phyloP scores from a whole-genome alignment of 2,329 filamentous ascomycete species.

The Alternaria sp. region DNA sequence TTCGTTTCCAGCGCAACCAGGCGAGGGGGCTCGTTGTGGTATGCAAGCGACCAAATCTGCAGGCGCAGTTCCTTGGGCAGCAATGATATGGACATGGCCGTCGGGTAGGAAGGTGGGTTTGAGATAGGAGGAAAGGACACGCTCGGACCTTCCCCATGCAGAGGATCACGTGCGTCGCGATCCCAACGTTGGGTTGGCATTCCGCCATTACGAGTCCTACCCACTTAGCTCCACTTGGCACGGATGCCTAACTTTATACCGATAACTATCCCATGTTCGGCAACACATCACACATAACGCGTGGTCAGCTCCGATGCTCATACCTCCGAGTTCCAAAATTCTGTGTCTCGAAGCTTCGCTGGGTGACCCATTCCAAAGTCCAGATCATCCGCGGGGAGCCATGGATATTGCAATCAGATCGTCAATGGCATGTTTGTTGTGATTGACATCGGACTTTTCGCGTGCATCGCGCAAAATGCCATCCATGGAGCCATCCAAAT shows the following conservation, averaged over 20 bases:
- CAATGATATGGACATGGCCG: constrained; percentile 23
- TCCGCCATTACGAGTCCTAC: constrained; percentile 11
- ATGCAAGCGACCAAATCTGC: constrained; percentile 28
- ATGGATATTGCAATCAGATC: neutral
- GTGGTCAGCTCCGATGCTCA: neutral
- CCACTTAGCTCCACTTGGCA: constrained; percentile 13
- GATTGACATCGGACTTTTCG: neutral
- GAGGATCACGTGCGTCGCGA: constrained; percentile 3
- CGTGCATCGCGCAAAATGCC: constrained; percentile 3
- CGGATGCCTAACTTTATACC: constrained; percentile 11
- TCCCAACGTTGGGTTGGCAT: neutral
- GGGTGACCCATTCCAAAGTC: neutral
- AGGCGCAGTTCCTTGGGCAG: constrained; percentile 34
- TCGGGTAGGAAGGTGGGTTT: neutral
- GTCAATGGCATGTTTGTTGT: neutral
- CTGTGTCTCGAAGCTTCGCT: constrained; percentile 5
- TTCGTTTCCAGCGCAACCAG: constrained; percentile 24
- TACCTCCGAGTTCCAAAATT: neutral
- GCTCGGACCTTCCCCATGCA: constrained; percentile 1
- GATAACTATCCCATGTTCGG: constrained; percentile 8
- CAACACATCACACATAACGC: neutral
- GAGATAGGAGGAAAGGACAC: neutral
- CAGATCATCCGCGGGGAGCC: neutral
- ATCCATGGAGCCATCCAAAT: neutral
- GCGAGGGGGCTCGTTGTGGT: constrained; percentile 25